Base-by-base conservation (phyloP, 768 basidiomycete species). In the Calocybe gangraenosa region DNA sequence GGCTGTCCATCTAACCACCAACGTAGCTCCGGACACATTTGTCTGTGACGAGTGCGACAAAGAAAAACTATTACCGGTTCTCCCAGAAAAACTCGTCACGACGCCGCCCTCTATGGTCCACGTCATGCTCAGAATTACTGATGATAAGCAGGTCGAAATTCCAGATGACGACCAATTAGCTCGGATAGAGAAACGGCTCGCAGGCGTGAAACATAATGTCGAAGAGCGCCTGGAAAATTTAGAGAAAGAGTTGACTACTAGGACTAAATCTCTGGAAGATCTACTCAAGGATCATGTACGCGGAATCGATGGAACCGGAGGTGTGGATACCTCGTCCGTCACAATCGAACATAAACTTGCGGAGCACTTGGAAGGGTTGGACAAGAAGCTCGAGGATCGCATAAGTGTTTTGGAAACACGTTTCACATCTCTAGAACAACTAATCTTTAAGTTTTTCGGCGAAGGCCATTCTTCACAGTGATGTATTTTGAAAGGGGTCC, bases 31-130 rank as follows among this genome's bases (percentile, higher is more conserved):
- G 3, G 37, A 45, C 17, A 10, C 25, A 3, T 38, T 45, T 19
- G 36, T 45, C 21, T 45, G 44, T n/a, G 44, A 45, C 18, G 7
- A 45, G 2, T 45, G 44, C 19, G 36, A 45, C 15, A 15, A 20
- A n/a, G 19, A 38, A 17, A 19, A 14, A 14, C 44, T 37, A n/a
- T 11, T 37, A 2, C 44, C 44, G 14, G 18, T 28, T 5, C 2
- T 31, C 9, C 44, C 44, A 19, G 36, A 45, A 18, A 45, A 37
- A n/a, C 17, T 38, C 9, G 37, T 45, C 17, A 28, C 23, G 11
- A 38, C 44, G 1, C 44, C 44, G 8, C 17, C 36, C 3, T 30
- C 25, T 9, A 30, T 30, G 18, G 32, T 31, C 2, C 44, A 38
- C 7, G 37, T 22, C 22, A 38, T 38, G 37, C n/a, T 38, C 10